Evolutionary conservation across 306 rosid genomes (phyloP).

Genomic region (Gleditsia sinensis): DNA sequence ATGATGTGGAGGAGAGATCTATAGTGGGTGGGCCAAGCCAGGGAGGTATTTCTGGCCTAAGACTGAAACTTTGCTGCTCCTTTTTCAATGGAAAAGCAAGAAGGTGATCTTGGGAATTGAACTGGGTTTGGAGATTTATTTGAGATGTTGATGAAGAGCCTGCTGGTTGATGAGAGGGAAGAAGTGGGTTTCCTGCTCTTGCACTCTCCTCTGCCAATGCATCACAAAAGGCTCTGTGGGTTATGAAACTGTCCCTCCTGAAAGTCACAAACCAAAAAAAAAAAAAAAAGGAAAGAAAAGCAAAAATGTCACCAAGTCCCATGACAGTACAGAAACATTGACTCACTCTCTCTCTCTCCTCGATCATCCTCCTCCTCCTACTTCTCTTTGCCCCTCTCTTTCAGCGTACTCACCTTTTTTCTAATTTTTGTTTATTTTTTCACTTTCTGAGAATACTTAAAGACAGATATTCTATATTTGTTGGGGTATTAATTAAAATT

Average conservation of each 20-base stretch:
- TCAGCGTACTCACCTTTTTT: not conserved
- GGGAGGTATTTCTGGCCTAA: slow-evolving; percentile 59
- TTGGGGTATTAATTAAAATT: not conserved
- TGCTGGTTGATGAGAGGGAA: slow-evolving; percentile 39
- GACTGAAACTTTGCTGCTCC: slow-evolving; percentile 51
- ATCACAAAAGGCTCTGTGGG: slow-evolving; percentile 99
- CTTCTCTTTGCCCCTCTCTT: not conserved
- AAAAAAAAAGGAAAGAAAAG: too few species aligned
- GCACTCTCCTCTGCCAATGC: slow-evolving; percentile 95
- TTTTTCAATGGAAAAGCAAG: slow-evolving; percentile 55
- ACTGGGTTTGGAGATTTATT: slow-evolving; percentile 46
- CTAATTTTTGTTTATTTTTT: not conserved
- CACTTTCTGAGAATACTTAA: not conserved
- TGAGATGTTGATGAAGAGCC: slow-evolving; percentile 29
- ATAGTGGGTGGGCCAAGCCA: slow-evolving; percentile 59
- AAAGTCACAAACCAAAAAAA: slow-evolving; percentile 28
- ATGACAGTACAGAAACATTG: slow-evolving; percentile 29
- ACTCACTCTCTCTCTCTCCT: slow-evolving; percentile 33
- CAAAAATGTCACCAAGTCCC: slow-evolving; percentile 34
- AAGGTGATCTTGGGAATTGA: slow-evolving; percentile 40
- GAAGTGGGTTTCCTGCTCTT: slow-evolving; percentile 54
- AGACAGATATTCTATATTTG: slow-evolving; percentile 23
- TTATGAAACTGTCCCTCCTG: slow-evolving; percentile 98
- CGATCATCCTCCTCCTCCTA: not conserved
- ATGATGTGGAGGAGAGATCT: slow-evolving; percentile 38